These are phyloP conservation scores for Scutellaria galericulata DNA, from an alignment of 257 asterid species.

Conservation along the genomic window DNA sequence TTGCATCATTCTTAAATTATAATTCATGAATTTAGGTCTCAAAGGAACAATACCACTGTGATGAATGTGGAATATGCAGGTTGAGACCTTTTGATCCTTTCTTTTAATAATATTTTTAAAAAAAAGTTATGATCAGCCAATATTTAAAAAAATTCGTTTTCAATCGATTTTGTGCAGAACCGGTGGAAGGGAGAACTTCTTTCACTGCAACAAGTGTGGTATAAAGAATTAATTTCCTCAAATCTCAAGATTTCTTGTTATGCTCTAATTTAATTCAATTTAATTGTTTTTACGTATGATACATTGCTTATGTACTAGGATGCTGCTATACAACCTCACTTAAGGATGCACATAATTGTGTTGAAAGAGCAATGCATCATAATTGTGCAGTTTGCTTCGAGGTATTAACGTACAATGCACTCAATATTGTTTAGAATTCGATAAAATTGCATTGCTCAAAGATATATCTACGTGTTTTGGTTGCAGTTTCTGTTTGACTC, in stretches of 20 bases:
- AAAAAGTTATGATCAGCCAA: too few relatives aligned
- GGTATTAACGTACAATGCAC: conserved; percentile 39
- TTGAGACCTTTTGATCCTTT: conserved; percentile 12
- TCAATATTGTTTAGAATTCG: neutral
- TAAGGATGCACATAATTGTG: conserved; percentile 62
- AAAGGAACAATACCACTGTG: conserved; percentile 70
- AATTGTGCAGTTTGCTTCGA: conserved; percentile 73
- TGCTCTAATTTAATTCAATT: neutral
- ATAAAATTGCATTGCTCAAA: neutral
- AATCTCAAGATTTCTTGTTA: neutral
- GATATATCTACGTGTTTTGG: neutral
- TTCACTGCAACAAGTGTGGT: conserved; percentile 68
- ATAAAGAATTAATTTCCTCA: conserved; percentile 6
- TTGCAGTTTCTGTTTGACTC: conserved; percentile 61
- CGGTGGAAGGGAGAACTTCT: conserved; percentile 66
- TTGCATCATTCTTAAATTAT: neutral
- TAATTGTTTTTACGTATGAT: neutral
- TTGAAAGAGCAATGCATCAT: conserved; percentile 75
- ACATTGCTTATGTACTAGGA: conserved; percentile 36
- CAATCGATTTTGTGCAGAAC: conserved; percentile 47
- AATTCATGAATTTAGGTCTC: conserved; percentile 45
- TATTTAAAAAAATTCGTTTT: neutral
- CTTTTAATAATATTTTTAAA: too few relatives aligned
- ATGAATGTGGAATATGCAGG: conserved; percentile 78
- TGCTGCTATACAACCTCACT: conserved; percentile 57